A percentile compares a stretch with the other conserved stretches of the same genome.
Conservation (phyloP, 2,329 filamentous ascomycete genomes). For the Pseudocercospora crystallina region DNA sequence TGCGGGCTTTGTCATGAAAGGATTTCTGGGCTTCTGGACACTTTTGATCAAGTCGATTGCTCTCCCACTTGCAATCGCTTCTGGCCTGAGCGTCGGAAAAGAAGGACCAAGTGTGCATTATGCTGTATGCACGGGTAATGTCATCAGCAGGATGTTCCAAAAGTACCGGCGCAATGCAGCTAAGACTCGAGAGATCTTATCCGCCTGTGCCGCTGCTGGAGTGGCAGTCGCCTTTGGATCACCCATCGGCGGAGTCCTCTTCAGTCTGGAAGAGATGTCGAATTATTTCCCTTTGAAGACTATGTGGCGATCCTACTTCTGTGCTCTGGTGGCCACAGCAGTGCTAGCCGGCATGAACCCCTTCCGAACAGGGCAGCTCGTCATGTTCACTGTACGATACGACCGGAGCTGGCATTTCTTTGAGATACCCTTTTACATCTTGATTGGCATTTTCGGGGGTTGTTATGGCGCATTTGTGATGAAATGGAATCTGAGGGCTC, state of each 20-base stretch:
- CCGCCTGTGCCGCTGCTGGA: constrained; percentile 89
- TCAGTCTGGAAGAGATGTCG: constrained; percentile 97
- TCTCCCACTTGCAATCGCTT: constrained; percentile 87
- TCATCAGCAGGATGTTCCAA: constrained; percentile 87
- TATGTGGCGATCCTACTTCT: constrained; percentile 97
- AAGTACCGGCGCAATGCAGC: constrained; percentile 91
- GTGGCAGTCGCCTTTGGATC: constrained; percentile 97
- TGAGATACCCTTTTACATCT: constrained; percentile 86
- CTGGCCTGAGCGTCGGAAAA: constrained; percentile 91
- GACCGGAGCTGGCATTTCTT: constrained; percentile 98
- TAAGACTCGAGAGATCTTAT: constrained; percentile 92
- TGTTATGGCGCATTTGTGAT: constrained; percentile 96
- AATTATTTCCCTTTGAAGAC: constrained; percentile 96
- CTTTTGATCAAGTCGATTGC: constrained; percentile 91
- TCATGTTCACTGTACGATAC: constrained; percentile 98
- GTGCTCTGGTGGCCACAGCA: constrained; percentile 89
- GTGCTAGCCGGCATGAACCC: constrained; percentile 95
- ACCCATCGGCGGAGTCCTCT: constrained; percentile 93
- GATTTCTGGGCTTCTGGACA: constrained; percentile 89
- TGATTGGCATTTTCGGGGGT: constrained; percentile 89
- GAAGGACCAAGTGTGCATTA: constrained; percentile 99
- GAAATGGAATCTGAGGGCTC: constrained; percentile 90
- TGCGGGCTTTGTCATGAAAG: constrained; percentile 98
- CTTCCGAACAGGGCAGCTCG: constrained; percentile 91
- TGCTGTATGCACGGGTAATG: constrained; percentile 94